Base-by-base conservation (phyloP, 805 yeast species). In the Torulaspora indica region DNA sequence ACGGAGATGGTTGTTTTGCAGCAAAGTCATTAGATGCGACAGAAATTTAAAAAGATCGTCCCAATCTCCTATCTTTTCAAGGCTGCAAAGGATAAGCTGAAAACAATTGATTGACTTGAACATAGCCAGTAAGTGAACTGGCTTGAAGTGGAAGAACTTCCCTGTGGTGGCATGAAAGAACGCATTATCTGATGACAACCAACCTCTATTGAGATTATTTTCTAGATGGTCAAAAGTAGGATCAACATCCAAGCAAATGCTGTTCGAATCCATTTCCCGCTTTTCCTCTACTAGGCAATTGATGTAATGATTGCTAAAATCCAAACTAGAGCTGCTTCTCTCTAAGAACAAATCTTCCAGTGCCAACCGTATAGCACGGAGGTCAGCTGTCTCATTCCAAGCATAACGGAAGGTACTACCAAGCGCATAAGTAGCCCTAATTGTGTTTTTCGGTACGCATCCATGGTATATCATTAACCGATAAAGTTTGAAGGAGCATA, bases 401-500 rank as follows among this genome's bases (percentile, higher is more conserved):
- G 45, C 32, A n/a, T 39, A 33, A 13, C 39, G 34, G 28, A 43
- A 45, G 27, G 17, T 24, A 20, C 44, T 17, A 1, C 57, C 54
- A 13, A 46, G 31, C 2, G 43, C 37, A 39, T 35, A 25, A 22
- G 51, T 20, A n/a, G 43, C 28, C 28, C 40, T 49, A 2, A 53
- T 29, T 3, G 49, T 36, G 12, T 45, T 36, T 22, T 48, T 51
- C n/a, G 48, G 35, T 15, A 57, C 30, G 8, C 23, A 32, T 8
- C 36, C 42, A 9, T 38, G 36, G 30, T 36, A 59, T 2, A 55
- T 35, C 15, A 28, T 36, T 4, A 58, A 46, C n/a, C 50, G 43
- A 32, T 37, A 60, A 10, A 63, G 42, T 38, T 53, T 59, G n/a
- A 67, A 54, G 2, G 67, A 54, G 6, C 64, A 52, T 15, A 59